A percentile compares a stretch with the other conserved stretches of the same genome.
These are phyloP conservation scores for Vitis hybrid DNA, from an alignment of 177 flowering plant genomes.

Conservation along the genomic window DNA sequence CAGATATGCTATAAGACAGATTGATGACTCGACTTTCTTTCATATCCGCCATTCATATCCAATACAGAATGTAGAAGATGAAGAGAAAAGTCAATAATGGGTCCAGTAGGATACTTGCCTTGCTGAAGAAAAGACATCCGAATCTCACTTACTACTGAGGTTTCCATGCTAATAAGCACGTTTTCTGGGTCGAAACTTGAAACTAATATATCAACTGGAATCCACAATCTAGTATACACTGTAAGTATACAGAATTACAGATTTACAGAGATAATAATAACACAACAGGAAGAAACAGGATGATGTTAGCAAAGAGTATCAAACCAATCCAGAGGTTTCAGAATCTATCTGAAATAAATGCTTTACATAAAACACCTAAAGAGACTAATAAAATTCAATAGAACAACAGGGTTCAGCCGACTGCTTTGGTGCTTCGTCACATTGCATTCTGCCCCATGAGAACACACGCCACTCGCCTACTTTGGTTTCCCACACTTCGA, in stretches of 20 bases:
- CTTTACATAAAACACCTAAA: not conserved
- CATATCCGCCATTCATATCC: too few species aligned
- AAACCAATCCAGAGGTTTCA: not conserved
- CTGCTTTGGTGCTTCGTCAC: not conserved
- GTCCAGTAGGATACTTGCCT: too few species aligned
- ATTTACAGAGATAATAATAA: not conserved
- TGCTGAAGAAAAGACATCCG: too few species aligned
- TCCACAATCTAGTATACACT: not conserved
- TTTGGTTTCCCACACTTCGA: conserved; percentile 11
- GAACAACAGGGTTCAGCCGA: not conserved
- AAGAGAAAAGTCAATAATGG: too few species aligned
- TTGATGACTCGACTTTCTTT: too few species aligned
- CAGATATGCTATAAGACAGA: too few species aligned
- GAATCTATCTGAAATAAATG: not conserved
- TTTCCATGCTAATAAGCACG: too few species aligned
- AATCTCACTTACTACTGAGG: too few species aligned
- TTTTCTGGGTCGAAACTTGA: not conserved
- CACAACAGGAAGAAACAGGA: not conserved
- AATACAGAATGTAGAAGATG: too few species aligned
- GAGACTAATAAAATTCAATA: not conserved
- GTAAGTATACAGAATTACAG: not conserved
- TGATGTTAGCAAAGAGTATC: not conserved
- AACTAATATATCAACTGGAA: not conserved
- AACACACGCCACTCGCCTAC: conserved; percentile 4
- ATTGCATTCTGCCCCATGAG: conserved; percentile 7